A percentile compares a stretch with the other conserved stretches of the same genome.
phyloP scores from a whole-genome alignment of 1,284 basidiomycete species.

The Ganoderma lingzhi region DNA sequence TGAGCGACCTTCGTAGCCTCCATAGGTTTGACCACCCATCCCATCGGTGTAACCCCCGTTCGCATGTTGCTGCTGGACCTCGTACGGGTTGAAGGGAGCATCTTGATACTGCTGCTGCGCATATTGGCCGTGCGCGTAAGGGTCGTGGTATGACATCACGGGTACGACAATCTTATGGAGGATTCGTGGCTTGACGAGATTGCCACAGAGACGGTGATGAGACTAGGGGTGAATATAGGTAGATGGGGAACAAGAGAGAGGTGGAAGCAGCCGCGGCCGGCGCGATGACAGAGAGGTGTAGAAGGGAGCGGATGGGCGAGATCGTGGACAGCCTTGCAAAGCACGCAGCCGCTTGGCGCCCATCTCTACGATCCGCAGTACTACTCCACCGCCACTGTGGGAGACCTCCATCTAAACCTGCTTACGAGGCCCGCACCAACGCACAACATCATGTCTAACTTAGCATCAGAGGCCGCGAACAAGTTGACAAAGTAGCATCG shows the following conservation, averaged over 20 bases:
- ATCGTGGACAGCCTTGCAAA: slow-evolving; percentile 21
- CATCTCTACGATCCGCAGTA: background rate
- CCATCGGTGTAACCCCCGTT: slow-evolving; percentile 51
- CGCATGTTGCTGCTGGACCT: slow-evolving; percentile 52
- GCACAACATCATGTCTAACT: no score
- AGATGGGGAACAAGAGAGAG: slow-evolving; percentile 4
- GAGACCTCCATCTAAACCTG: background rate
- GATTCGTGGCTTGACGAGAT: background rate
- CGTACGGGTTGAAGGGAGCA: slow-evolving; percentile 58
- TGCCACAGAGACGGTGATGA: background rate
- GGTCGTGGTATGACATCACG: slow-evolving; percentile 58
- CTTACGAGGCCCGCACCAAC: background rate
- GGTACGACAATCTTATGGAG: background rate
- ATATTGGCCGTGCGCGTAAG: slow-evolving; percentile 49
- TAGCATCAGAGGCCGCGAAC: background rate
- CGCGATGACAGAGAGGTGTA: slow-evolving; percentile 18
- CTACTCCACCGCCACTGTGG: background rate
- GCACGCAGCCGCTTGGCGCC: slow-evolving; percentile 12
- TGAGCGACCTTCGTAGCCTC: slow-evolving; percentile 40
- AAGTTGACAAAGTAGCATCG: background rate
- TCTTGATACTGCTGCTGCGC: slow-evolving; percentile 48
- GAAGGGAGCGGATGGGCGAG: slow-evolving; percentile 9
- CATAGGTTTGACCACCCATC: slow-evolving; percentile 24
- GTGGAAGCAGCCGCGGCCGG: slow-evolving; percentile 22
- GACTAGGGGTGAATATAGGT: background rate